Evolutionary conservation across 306 rosid species (phyloP).

Genomic region (Trifolium dubium): DNA sequence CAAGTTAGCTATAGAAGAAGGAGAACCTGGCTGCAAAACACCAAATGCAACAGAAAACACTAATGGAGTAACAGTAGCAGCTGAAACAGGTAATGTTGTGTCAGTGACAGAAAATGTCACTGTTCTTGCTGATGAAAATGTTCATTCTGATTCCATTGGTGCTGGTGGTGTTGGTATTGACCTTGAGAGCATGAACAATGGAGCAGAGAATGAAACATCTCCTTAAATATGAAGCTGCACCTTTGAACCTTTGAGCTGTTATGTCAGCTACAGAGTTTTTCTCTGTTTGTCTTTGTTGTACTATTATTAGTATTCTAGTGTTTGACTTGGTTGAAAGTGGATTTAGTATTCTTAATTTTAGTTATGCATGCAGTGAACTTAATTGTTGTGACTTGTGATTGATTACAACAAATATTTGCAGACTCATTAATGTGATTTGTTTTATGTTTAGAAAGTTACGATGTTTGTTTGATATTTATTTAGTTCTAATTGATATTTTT

Average conservation of each 20-base stretch:
- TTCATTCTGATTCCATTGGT: conserved; percentile 13
- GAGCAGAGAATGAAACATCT: background rate
- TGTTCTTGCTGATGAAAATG: conserved; percentile 4
- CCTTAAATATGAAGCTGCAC: background rate
- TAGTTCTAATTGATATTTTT: background rate
- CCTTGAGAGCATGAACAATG: background rate
- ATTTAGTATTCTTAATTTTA: background rate
- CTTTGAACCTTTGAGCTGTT: conserved; percentile 1
- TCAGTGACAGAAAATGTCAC: background rate
- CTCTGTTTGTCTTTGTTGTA: background rate
- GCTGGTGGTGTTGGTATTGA: background rate
- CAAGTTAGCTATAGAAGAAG: conserved; percentile 20
- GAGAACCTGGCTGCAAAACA: conserved; percentile 24
- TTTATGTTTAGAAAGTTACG: background rate
- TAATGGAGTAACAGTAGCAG: background rate
- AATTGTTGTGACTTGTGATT: background rate
- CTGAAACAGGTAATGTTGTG: conserved; percentile 19
- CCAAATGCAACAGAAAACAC: background rate
- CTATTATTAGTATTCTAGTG: background rate
- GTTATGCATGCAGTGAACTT: background rate
- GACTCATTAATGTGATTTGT: background rate
- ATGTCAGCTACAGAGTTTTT: background rate
- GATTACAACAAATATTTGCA: background rate
- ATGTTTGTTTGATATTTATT: background rate
- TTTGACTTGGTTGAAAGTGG: conserved; percentile 9